Conservation (phyloP, 1,139 yeast species). For the Nakaseomyces delphensis region DNA sequence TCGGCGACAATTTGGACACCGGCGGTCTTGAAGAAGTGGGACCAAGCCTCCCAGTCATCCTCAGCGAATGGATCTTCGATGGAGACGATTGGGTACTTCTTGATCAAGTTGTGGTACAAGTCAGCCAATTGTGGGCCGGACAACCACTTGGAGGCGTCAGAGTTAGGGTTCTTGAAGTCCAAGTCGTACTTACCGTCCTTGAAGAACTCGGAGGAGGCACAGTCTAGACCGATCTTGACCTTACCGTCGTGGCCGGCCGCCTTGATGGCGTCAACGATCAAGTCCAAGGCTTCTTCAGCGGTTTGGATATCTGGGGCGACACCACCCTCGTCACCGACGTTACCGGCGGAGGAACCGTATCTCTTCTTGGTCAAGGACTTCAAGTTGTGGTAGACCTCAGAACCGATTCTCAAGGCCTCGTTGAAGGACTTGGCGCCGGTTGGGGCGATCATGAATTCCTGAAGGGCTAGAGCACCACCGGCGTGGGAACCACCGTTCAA, state of each 20-base stretch:
- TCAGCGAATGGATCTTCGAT: constrained; percentile 98
- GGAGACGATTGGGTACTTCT: constrained; percentile 92
- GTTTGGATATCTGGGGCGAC: constrained; percentile 93
- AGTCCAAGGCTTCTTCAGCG: constrained; percentile 91
- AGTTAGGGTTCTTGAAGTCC: constrained; percentile 92
- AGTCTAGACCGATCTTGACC: constrained; percentile 85
- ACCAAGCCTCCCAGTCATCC: constrained; percentile 99
- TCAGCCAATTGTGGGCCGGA: constrained; percentile 78
- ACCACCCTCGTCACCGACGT: constrained; percentile 99
- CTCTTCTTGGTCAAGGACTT: constrained; percentile 82
- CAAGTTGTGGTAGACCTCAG: constrained; percentile 93
- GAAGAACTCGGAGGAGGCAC: constrained; percentile 95
- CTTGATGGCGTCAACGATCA: constrained; percentile 78
- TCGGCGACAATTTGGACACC: constrained; percentile 89
- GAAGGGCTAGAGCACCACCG: constrained; percentile 97
- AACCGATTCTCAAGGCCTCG: constrained; percentile 90
- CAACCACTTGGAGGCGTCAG: constrained; percentile 83
- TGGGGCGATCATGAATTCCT: constrained; percentile 98
- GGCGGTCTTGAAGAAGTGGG: constrained; percentile 67
- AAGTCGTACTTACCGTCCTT: constrained; percentile 91
- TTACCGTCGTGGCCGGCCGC: constrained; percentile 88
- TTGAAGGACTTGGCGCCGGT: constrained; percentile 76
- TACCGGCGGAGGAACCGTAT: constrained; percentile 96
- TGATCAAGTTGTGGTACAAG: constrained; percentile 66
- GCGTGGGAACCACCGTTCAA: constrained; percentile 99